These are phyloP conservation scores for Escovopsis sp. DNA, from an alignment of 2,329 filamentous ascomycete genomes.

Conservation along the genomic window DNA sequence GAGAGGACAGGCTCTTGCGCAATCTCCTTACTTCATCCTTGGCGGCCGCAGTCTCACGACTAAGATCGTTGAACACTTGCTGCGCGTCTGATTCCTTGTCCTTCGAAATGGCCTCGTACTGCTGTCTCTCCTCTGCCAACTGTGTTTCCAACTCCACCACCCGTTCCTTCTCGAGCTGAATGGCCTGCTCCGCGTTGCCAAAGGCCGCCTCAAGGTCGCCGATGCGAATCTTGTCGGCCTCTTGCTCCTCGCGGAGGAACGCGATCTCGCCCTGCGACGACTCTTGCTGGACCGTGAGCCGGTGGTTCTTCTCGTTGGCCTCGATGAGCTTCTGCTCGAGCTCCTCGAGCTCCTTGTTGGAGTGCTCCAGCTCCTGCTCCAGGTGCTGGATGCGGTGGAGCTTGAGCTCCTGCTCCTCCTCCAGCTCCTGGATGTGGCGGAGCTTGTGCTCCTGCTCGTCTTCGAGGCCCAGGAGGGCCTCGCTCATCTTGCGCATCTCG, in stretches of 20 bases:
- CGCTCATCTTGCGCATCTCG: constrained; percentile 85
- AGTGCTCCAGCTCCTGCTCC: constrained; percentile 67
- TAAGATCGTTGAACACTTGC: constrained; percentile 83
- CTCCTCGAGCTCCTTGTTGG: constrained; percentile 74
- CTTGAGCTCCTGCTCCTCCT: constrained; percentile 67
- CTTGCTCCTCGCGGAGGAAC: constrained; percentile 92
- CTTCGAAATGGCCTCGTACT: constrained; percentile 73
- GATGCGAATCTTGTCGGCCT: constrained; percentile 94
- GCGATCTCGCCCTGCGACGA: constrained; percentile 85
- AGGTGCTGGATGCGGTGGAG: constrained; percentile 65
- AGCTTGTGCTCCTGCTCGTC: constrained; percentile 74
- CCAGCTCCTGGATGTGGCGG: constrained; percentile 65
- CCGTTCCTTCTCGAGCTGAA: constrained; percentile 76
- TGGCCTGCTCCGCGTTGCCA: constrained; percentile 59
- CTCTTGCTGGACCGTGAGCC: constrained; percentile 81
- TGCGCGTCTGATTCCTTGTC: constrained; percentile 93
- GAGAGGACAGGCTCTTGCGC: constrained; percentile 66
- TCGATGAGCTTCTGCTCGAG: constrained; percentile 75
- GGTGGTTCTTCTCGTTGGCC: constrained; percentile 73
- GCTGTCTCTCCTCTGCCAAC: constrained; percentile 66
- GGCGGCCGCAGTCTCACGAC: constrained; percentile 62
- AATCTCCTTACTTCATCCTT: constrained; percentile 78
- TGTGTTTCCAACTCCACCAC: constrained; percentile 56
- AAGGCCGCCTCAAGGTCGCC: constrained; percentile 78
- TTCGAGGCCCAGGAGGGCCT: constrained; percentile 72